phyloP scores from a whole-genome alignment of 73 alveolate genomes.

The Stentor coeruleus region DNA sequence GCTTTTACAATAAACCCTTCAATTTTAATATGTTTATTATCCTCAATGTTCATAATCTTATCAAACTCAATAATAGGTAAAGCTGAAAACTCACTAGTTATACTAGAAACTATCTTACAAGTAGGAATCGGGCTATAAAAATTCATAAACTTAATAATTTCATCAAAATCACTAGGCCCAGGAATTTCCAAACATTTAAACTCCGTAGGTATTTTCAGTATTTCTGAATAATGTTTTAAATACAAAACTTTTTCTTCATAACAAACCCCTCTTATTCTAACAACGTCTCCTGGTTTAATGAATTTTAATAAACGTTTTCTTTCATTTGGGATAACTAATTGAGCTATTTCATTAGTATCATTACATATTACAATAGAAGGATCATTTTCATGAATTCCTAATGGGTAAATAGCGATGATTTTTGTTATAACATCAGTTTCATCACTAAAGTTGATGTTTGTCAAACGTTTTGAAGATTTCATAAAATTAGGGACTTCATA shows the following conservation, averaged over 20 bases:
- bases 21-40: neutral
- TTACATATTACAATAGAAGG: neutral
- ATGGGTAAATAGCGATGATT: neutral
- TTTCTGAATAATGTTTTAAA: constrained; percentile 1
- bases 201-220: neutral
- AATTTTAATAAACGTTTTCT: neutral
- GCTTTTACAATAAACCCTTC: constrained; percentile 13
- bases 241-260: neutral
- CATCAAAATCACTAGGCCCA: neutral
- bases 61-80: neutral
- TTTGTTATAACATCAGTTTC: neutral
- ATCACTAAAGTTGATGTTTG: neutral
- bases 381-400: neutral
- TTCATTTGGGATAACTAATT: neutral
- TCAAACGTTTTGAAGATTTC: neutral
- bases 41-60: neutral
- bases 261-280: neutral
- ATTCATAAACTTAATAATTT: neutral
- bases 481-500: neutral
- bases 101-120: neutral
- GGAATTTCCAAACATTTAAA: neutral
- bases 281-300: neutral
- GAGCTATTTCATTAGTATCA: neutral
- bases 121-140: neutral
- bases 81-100: neutral